These are phyloP conservation scores for Penicillium sp. DNA, from an alignment of 2,329 filamentous ascomycete genomes.

Conservation along the genomic window DNA sequence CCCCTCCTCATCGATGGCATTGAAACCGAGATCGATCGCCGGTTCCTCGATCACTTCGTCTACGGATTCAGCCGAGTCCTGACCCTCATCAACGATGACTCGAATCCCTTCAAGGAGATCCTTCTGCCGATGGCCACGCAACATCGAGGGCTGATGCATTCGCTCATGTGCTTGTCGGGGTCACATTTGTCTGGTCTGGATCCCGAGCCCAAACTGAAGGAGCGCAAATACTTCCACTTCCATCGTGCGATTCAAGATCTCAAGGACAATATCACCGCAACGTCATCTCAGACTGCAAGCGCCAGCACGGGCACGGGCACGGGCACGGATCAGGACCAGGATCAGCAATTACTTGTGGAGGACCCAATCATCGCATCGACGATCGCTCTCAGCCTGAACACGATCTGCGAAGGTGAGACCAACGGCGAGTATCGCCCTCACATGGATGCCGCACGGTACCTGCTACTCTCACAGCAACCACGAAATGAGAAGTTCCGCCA, in stretches of 20 bases:
- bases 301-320: conserved; percentile 14
- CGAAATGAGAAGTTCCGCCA: conserved; percentile 74
- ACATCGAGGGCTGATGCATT: conserved; percentile 87
- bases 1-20: conserved; percentile 76
- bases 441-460: conserved; percentile 73
- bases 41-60: conserved; percentile 84
- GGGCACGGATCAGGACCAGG: conserved; percentile 38
- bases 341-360: conserved; percentile 53
- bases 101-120: conserved; percentile 85
- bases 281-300: conserved; percentile 22
- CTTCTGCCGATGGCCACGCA: conserved; percentile 80
- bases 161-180: conserved; percentile 80
- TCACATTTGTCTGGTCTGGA: conserved; percentile 69
- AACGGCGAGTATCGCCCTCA: conserved; percentile 79
- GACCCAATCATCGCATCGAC: conserved; percentile 68
- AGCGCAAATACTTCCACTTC: conserved; percentile 63
- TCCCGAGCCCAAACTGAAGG: conserved; percentile 57
- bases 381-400: conserved; percentile 65
- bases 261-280: conserved; percentile 47
- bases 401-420: conserved; percentile 65
- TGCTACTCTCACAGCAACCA: conserved; percentile 67
- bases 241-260: conserved; percentile 50
- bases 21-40: conserved; percentile 77
- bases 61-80: conserved; percentile 78
- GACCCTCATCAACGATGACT: conserved; percentile 78